Base-by-base conservation (phyloP, 768 basidiomycete species). In the Coprinopsis cinerea region DNA sequence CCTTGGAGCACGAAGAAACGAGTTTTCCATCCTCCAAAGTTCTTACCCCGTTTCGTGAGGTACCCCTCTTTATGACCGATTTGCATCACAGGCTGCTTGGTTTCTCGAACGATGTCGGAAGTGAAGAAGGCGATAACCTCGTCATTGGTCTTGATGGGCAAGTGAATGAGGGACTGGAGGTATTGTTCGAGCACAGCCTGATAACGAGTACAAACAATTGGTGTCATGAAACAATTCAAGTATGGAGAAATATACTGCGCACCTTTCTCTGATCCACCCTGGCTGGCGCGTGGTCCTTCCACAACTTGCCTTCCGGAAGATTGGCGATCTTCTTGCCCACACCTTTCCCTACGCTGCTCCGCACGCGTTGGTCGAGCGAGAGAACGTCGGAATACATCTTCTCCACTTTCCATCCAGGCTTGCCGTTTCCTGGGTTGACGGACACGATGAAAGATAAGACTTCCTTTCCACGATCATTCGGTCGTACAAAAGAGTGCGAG, bases 11-110 rank as follows among this genome's bases (percentile, higher is more conserved):
- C 92, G 59, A 98, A 98, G 67, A 84, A 99, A 36, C 96, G 78
- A 22, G 92, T 92, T 63, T 95, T 94, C 95, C 92, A 94, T 1
- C 95, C 93, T 39, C 96, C 96, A 67, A 98, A 97, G 61, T 92
- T 96, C 72, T 97, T 92, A 18, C 94, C 94, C 51, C 92, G 78
- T 69, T 97, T 97, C 17, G 95, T 97, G 28, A 96, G 71, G 64
- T 95, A 95, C 14, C 94, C 95, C 65, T 95, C 91, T 67, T 95
- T 96, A 69, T 93, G 83, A 23, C 88, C 88, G 1, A 76, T 76
- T 61, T 88, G 85, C 71, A 80, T 79, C 17, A 88, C 88, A 1
- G 88, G 85, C 53, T 83, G 81, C 63, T 79, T 81, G 39, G 83
- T 72, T 55, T 85, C 83, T 27, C 82, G 82, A 28, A 93, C 79